These are phyloP conservation scores for Eudorina sp. DNA, from an alignment of 139 green algal species.

Conservation along the genomic window DNA sequence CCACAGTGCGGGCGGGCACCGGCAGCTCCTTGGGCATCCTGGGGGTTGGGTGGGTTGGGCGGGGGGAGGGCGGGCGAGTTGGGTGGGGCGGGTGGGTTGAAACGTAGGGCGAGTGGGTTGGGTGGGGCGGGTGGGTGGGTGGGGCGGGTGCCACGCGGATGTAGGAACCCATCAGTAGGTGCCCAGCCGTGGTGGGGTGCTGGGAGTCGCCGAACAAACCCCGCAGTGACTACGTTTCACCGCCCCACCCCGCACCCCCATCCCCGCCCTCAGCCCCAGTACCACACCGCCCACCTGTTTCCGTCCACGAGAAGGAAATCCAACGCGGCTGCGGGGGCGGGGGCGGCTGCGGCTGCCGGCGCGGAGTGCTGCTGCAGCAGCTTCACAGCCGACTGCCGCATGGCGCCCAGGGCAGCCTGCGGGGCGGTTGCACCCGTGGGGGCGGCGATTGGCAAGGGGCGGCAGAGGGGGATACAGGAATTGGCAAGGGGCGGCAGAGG, in stretches of 20 bases:
- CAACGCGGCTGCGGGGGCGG: background rate
- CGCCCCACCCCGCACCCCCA: background rate
- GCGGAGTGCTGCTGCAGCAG: constrained; percentile 47
- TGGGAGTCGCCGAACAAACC: too few species aligned
- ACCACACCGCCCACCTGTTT: constrained; percentile 67
- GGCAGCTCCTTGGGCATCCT: constrained; percentile 49
- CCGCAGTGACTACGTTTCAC: background rate
- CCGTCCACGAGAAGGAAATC: constrained; percentile 87
- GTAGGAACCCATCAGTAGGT: too few species aligned
- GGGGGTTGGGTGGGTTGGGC: too few species aligned
- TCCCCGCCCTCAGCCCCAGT: background rate
- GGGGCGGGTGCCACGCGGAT: too few species aligned
- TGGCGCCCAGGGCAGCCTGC: constrained; percentile 79
- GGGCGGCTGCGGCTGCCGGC: background rate
- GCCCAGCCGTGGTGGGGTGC: too few species aligned
- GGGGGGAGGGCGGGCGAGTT: too few species aligned
- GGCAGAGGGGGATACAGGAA: too few species aligned
- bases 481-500: too few species aligned
- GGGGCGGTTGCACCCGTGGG: background rate
- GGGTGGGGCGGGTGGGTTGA: too few species aligned
- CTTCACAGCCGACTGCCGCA: constrained; percentile 68
- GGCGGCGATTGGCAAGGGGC: background rate
- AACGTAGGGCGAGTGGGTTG: too few species aligned
- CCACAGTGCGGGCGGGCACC: constrained; percentile 65
- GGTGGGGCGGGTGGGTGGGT: too few species aligned